A percentile compares a stretch with the other conserved stretches of the same genome.
Evolutionary conservation across 73 alveolate genomes (phyloP).

Genomic region (Blepharisma japonicum): DNA sequence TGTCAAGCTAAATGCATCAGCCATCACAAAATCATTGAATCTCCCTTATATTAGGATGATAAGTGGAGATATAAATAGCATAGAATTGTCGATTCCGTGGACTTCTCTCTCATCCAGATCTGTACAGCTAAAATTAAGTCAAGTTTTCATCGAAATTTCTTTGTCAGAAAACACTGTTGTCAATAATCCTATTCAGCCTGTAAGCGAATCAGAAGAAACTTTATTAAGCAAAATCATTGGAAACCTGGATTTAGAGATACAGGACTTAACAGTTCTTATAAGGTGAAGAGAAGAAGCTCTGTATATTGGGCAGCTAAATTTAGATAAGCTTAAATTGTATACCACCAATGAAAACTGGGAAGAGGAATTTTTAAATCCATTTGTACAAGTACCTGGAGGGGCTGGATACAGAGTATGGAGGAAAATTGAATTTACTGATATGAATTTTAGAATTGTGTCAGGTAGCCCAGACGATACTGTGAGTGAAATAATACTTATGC

Average conservation of each 20-base stretch:
- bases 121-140: constrained; percentile 4
- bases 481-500: background rate
- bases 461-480: constrained; percentile 2
- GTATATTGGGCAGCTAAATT: background rate
- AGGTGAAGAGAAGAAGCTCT: background rate
- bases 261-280: background rate
- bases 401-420: background rate
- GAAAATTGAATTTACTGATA: background rate
- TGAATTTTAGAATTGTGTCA: constrained; percentile 1
- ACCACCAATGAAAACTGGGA: constrained; percentile 12
- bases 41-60: constrained; percentile 32
- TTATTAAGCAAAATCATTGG: background rate
- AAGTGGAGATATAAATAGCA: background rate
- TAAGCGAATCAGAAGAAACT: constrained; percentile 9
- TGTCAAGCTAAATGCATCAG: constrained; percentile 34
- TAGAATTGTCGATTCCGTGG: constrained; percentile 35
- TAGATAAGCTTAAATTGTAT: background rate
- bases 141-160: background rate
- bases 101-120: constrained; percentile 44
- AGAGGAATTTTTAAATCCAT: constrained; percentile 21
- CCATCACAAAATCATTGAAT: constrained; percentile 33
- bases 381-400: background rate
- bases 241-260: background rate
- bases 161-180: background rate
- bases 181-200: background rate